A percentile compares a stretch with the other conserved stretches of the same genome.
phyloP scores from a whole-genome alignment of 805 yeast species.

The Priceomyces medius region DNA sequence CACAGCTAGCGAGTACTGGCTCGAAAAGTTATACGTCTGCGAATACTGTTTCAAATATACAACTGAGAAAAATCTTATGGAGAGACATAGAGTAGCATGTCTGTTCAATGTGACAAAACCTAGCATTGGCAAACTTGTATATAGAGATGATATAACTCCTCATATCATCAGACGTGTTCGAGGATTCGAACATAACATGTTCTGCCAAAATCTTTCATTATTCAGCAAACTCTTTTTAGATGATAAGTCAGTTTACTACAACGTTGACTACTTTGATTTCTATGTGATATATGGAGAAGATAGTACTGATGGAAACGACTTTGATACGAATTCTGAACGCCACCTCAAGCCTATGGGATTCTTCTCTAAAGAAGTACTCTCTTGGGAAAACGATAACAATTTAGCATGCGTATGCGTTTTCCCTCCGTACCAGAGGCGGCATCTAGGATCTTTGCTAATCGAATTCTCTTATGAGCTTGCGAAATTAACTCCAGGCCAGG shows the following conservation, averaged over 20 bases:
- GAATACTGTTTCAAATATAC: conserved; percentile 84
- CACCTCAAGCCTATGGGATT: conserved; percentile 73
- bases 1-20: conserved; percentile 42
- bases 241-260: conserved; percentile 83
- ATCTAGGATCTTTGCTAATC: conserved; percentile 75
- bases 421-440: conserved; percentile 85
- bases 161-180: conserved; percentile 60
- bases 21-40: conserved; percentile 68
- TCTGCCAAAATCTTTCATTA: conserved; percentile 78
- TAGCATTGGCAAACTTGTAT: conserved; percentile 65
- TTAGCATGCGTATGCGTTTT: conserved; percentile 88
- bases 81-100: conserved; percentile 52
- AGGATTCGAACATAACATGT: conserved; percentile 62
- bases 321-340: conserved; percentile 5
- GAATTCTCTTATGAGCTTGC: conserved; percentile 83
- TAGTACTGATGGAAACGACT: conserved; percentile 1
- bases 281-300: conserved; percentile 64
- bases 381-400: conserved; percentile 75
- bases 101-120: conserved; percentile 28
- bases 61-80: conserved; percentile 42
- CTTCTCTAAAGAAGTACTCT: conserved; percentile 80
- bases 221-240: conserved; percentile 88
- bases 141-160: conserved; percentile 51
- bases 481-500: conserved; percentile 48
- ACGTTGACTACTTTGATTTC: conserved; percentile 76